A percentile compares a stretch with the other conserved stretches of the same genome.
Evolutionary conservation across 108 stramenopile genomes (phyloP).

Genomic region (Nitzschia putrida): DNA sequence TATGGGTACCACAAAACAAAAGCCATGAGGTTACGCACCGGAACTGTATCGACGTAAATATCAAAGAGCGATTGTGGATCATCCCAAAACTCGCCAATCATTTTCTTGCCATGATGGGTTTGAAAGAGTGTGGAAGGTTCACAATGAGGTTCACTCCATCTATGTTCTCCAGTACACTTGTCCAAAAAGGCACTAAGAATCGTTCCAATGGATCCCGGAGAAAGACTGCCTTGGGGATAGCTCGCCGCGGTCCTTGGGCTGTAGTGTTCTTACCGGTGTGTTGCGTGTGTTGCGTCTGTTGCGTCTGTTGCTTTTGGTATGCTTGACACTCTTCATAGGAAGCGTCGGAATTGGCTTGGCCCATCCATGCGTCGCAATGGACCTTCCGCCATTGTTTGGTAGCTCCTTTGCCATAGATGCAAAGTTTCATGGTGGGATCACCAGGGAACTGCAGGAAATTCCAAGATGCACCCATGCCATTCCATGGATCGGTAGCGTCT

Average conservation of each 20-base stretch:
- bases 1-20: neutral
- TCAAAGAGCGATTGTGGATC: slow-evolving; percentile 51
- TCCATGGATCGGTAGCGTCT: slow-evolving; percentile 20
- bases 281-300: too few species aligned
- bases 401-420: slow-evolving; percentile 49
- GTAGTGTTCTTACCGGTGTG: too few species aligned
- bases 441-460: slow-evolving; percentile 44
- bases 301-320: neutral
- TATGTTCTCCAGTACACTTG: slow-evolving; percentile 43
- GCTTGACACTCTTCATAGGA: neutral
- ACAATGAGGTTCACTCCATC: slow-evolving; percentile 5
- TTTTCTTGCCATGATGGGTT: neutral
- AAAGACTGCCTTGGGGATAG: slow-evolving; percentile 61
- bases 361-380: slow-evolving; percentile 15
- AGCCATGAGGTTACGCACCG: slow-evolving; percentile 3
- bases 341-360: neutral
- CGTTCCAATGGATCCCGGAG: slow-evolving; percentile 68
- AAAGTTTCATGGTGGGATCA: slow-evolving; percentile 39
- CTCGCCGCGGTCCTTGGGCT: neutral
- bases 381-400: slow-evolving; percentile 37
- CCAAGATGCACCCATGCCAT: slow-evolving; percentile 45
- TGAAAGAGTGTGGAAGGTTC: slow-evolving; percentile 21
- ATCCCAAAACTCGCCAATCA: slow-evolving; percentile 14
- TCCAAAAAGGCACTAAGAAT: slow-evolving; percentile 57
- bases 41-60: slow-evolving; percentile 59